Evolutionary conservation across 192 early-diverging fungal species (phyloP).

Genomic region (Coemansia sp.): DNA sequence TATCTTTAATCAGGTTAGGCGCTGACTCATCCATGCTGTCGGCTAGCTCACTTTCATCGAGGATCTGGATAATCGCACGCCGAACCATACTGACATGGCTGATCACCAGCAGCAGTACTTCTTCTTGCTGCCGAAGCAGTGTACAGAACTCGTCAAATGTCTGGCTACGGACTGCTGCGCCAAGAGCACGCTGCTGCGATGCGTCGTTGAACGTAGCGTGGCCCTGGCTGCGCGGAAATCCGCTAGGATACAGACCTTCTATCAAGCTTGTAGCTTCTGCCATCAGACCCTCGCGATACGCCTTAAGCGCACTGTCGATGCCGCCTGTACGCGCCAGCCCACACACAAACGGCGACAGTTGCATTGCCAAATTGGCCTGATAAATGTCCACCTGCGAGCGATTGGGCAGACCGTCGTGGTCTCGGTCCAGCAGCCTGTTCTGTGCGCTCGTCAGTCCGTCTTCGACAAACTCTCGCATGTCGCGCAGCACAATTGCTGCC

Average conservation of each 20-base stretch:
- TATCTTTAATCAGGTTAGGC: slow-evolving; percentile 2
- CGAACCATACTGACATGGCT: slow-evolving; percentile 72
- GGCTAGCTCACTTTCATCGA: slow-evolving; percentile 60
- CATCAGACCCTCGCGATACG: slow-evolving; percentile 75
- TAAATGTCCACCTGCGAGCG: slow-evolving; percentile 47
- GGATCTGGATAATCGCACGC: slow-evolving; percentile 62
- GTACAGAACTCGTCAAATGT: slow-evolving; percentile 82
- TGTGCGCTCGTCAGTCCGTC: slow-evolving; percentile 37
- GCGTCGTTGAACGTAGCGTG: slow-evolving; percentile 39
- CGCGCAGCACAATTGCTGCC: slow-evolving; percentile 44
- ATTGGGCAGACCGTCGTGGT: slow-evolving; percentile 13
- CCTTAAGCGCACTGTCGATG: slow-evolving; percentile 65
- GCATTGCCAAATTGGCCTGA: slow-evolving; percentile 48
- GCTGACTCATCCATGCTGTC: slow-evolving; percentile 3
- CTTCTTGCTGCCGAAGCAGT: slow-evolving; percentile 73
- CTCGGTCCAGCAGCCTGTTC: slow-evolving; percentile 14
- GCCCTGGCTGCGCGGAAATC: slow-evolving; percentile 39
- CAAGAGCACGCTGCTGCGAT: slow-evolving; percentile 48
- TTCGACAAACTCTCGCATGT: slow-evolving; percentile 53
- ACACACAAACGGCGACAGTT: slow-evolving; percentile 71
- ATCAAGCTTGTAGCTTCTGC: slow-evolving; percentile 75
- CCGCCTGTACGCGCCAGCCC: slow-evolving; percentile 77
- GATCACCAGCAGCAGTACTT: slow-evolving; percentile 70
- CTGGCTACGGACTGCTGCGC: slow-evolving; percentile 71
- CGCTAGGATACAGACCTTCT: slow-evolving; percentile 63